Conservation (phyloP, 139 green algal species). For the Edaphochlamys debaryana region DNA sequence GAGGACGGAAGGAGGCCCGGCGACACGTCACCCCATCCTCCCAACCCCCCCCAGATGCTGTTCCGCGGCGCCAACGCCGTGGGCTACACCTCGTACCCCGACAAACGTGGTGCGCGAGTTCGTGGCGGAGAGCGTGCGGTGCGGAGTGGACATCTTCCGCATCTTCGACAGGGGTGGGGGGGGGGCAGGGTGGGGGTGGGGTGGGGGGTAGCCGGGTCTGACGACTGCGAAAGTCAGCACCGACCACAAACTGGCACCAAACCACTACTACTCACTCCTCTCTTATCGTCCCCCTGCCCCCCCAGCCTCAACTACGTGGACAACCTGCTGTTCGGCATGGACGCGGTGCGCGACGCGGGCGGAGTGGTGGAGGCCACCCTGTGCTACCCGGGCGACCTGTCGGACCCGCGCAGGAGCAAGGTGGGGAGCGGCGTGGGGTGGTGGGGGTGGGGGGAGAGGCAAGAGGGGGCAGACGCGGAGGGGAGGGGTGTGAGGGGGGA, state of each 20-base stretch:
- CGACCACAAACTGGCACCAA: no score
- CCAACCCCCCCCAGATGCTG: conserved; percentile 79
- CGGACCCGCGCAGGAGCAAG: conserved; percentile 67
- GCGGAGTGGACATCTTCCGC: conserved; percentile 94
- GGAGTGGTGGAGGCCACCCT: conserved; percentile 90
- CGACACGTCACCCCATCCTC: no score
- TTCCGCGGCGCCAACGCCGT: no score
- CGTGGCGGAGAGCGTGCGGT: conserved; percentile 58
- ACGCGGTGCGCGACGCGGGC: conserved; percentile 76
- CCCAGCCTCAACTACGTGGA: conserved; percentile 84
- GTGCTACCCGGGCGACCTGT: conserved; percentile 93
- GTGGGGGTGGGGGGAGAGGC: no score
- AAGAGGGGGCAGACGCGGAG: no score
- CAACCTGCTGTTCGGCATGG: conserved; percentile 92
- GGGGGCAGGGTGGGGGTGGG: no score
- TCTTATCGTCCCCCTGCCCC: no score
- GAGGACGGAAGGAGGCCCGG: no score
- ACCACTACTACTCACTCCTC: no score
- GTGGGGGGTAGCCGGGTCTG: no score
- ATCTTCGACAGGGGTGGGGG: conserved; percentile 83
- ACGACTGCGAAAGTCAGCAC: no score
- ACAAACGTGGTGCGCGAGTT: conserved; percentile 56
- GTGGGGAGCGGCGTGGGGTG: no score
- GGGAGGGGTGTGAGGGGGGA: neutral
- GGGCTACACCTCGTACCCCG: conserved; percentile 91